phyloP scores from a whole-genome alignment of 768 basidiomycete species.

The Naganishia antarctica region DNA sequence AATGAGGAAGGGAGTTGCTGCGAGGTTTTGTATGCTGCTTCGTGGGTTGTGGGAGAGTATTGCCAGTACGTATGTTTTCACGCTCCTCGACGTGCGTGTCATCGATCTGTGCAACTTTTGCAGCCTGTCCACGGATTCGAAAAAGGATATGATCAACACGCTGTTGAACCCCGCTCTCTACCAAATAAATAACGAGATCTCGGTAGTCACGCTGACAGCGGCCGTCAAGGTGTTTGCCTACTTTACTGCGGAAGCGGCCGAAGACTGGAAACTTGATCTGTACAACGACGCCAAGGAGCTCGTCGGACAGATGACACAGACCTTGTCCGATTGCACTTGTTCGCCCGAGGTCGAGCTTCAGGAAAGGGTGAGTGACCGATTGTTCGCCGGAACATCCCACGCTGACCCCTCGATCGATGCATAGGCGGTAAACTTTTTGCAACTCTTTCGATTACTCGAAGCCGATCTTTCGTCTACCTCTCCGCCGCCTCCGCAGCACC shows the following conservation, averaged over 20 bases:
- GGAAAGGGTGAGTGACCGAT: constrained; percentile 61
- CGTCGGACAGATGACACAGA: constrained; percentile 60
- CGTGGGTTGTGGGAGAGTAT: constrained; percentile 95
- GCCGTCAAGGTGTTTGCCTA: constrained; percentile 78
- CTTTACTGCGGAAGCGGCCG: constrained; percentile 72
- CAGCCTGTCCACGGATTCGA: constrained; percentile 10
- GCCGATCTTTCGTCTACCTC: constrained; percentile 65
- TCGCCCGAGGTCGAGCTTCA: constrained; percentile 73
- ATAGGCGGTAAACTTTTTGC: constrained; percentile 77
- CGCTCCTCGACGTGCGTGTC: no score
- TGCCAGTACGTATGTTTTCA: constrained; percentile 81
- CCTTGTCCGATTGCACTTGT: not conserved
- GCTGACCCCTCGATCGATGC: not conserved
- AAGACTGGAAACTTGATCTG: constrained; percentile 69
- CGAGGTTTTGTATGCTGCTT: constrained; percentile 86
- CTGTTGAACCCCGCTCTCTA: constrained; percentile 3
- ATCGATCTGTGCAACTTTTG: constrained; percentile 60
- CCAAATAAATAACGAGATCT: constrained; percentile 44
- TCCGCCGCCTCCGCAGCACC: constrained; percentile 39
- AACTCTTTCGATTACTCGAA: constrained; percentile 69
- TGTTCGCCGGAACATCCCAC: not conserved
- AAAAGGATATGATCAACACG: constrained; percentile 12
- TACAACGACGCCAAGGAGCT: constrained; percentile 61
- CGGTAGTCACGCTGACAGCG: constrained; percentile 57
- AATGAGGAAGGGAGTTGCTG: constrained; percentile 68